Conservation (phyloP, 2,329 filamentous ascomycete genomes). For the Aspergillus brasiliensis region DNA sequence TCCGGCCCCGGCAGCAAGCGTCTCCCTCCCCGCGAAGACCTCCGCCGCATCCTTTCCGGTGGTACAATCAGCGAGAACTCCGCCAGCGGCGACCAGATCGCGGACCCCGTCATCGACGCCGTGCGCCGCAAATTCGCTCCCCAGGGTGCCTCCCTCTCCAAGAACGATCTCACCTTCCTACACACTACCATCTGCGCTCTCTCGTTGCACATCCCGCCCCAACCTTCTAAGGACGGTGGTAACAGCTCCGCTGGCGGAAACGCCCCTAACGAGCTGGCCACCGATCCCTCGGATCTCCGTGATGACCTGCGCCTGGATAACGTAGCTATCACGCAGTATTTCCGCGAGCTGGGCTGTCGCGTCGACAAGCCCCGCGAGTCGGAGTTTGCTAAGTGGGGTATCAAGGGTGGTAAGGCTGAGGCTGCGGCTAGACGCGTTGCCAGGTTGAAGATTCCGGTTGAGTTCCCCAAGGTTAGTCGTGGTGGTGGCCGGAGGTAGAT, state of each 20-base stretch:
- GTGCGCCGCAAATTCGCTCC: constrained; percentile 47
- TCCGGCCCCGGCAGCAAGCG: constrained; percentile 41
- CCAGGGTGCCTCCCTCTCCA: constrained; percentile 35
- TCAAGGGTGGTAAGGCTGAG: constrained; percentile 63
- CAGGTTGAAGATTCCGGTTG: constrained; percentile 73
- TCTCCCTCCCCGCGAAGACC: constrained; percentile 43
- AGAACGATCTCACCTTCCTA: constrained; percentile 45
- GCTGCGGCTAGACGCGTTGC: constrained; percentile 60
- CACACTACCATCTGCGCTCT: constrained; percentile 51
- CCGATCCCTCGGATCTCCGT: constrained; percentile 48
- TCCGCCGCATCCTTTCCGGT: constrained; percentile 39
- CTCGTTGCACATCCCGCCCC: constrained; percentile 48
- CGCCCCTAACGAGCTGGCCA: constrained; percentile 41
- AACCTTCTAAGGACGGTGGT: constrained; percentile 40
- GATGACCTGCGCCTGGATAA: constrained; percentile 47
- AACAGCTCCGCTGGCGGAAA: constrained; percentile 40
- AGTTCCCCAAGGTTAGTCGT: constrained; percentile 70
- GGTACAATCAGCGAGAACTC: constrained; percentile 21
- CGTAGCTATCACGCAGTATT: constrained; percentile 41
- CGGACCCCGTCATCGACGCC: constrained; percentile 43
- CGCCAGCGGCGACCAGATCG: constrained; percentile 26
- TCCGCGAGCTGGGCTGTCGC: constrained; percentile 50
- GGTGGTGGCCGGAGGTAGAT: constrained; percentile 33
- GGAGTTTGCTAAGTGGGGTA: constrained; percentile 45
- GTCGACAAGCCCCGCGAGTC: constrained; percentile 44